Conservation (phyloP, 805 yeast genomes). For the Metschnikowia kofuensis region DNA sequence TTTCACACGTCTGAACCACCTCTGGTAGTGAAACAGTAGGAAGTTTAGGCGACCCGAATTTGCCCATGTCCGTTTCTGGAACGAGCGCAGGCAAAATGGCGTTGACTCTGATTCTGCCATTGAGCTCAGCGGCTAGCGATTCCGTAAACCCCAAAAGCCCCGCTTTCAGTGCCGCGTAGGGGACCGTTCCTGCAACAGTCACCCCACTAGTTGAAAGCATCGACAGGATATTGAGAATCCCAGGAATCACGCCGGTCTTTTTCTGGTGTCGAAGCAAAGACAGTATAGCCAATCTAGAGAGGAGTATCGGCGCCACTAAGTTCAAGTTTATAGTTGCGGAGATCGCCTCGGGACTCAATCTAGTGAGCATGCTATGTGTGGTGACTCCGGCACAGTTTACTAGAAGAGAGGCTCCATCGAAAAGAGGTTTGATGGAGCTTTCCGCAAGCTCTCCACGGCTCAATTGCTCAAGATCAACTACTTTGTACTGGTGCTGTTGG, state of each 20-base stretch:
- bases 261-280: slow-evolving; percentile 44
- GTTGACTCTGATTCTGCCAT: slow-evolving; percentile 57
- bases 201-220: slow-evolving; percentile 45
- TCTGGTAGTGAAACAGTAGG: slow-evolving; percentile 22
- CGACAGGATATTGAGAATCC: slow-evolving; percentile 65
- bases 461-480: slow-evolving; percentile 29
- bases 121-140: slow-evolving; percentile 58
- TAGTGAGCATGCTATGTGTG: slow-evolving; percentile 49
- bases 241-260: slow-evolving; percentile 23
- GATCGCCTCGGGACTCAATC: slow-evolving; percentile 42
- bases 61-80: slow-evolving; percentile 65
- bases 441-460: background rate
- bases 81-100: slow-evolving; percentile 67
- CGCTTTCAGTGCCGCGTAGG: slow-evolving; percentile 69
- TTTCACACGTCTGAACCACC: slow-evolving; percentile 24
- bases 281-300: slow-evolving; percentile 51
- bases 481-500: slow-evolving; percentile 31
- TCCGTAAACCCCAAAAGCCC: slow-evolving; percentile 64
- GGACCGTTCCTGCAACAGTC: slow-evolving; percentile 52
- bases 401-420: slow-evolving; percentile 43
- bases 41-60: slow-evolving; percentile 20
- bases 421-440: slow-evolving; percentile 16
- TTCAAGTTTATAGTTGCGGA: slow-evolving; percentile 50
- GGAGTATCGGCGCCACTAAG: slow-evolving; percentile 56
- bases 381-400: slow-evolving; percentile 69